These are phyloP conservation scores for Thelonectria rubi DNA, from an alignment of 2,329 filamentous ascomycete species.

Conservation along the genomic window DNA sequence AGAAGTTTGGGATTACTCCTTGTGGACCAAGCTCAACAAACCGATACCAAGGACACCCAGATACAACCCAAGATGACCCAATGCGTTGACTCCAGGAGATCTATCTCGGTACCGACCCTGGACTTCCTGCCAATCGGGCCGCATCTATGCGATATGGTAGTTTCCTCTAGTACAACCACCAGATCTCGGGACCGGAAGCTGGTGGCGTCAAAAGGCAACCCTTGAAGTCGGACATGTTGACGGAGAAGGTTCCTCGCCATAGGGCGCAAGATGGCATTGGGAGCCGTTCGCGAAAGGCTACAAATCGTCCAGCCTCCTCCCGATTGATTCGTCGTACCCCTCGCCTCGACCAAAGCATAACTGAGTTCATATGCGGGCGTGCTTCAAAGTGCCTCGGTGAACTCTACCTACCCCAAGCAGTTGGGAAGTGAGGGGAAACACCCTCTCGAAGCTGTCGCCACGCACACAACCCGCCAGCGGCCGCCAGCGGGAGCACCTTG, in stretches of 20 bases:
- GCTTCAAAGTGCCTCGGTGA: not conserved
- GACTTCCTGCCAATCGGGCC: not conserved
- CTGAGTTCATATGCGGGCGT: conserved; percentile 1
- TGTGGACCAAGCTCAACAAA: no score
- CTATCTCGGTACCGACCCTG: not conserved
- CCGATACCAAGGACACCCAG: no score
- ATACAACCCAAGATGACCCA: no score
- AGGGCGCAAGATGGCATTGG: no score
- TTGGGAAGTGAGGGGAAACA: not conserved
- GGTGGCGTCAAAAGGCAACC: not conserved
- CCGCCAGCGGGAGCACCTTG: no score
- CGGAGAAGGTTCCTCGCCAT: not conserved
- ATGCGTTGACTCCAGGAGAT: no score
- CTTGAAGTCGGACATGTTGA: not conserved
- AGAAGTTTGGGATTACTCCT: no score
- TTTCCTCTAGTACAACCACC: not conserved
- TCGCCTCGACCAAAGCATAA: not conserved
- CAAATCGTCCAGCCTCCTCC: conserved; percentile 6
- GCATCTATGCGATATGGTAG: not conserved
- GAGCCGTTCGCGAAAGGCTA: not conserved
- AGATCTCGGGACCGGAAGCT: not conserved
- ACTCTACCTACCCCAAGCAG: not conserved
- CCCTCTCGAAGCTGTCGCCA: not conserved
- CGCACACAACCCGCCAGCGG: not conserved
- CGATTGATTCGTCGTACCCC: conserved; percentile 8